Conservation (phyloP, 2,329 filamentous ascomycete genomes). For the Xylariaceae sp. region DNA sequence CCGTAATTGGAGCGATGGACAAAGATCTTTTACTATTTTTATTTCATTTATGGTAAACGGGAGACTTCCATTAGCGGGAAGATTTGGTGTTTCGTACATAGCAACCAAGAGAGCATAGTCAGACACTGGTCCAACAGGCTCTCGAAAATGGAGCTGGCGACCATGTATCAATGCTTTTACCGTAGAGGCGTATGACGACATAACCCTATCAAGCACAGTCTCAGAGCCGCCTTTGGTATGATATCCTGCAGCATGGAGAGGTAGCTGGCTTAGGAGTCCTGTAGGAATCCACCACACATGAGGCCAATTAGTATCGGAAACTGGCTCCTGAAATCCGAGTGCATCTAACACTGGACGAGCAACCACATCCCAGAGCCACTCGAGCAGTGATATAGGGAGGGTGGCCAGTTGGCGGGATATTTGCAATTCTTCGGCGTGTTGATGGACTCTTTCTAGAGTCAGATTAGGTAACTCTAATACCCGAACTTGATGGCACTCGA, state of each 20-base stretch:
- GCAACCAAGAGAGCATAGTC: neutral
- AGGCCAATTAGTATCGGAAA: constrained; percentile 24
- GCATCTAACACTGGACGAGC: neutral
- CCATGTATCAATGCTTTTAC: constrained; percentile 41
- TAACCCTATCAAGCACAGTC: constrained; percentile 42
- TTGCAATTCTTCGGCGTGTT: too few relatives aligned
- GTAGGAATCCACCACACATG: constrained; percentile 46
- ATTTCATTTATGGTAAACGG: neutral
- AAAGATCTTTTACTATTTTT: neutral
- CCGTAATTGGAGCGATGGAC: neutral
- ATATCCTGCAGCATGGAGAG: constrained; percentile 44
- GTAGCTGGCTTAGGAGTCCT: constrained; percentile 38
- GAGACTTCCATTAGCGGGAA: neutral
- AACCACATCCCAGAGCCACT: neutral
- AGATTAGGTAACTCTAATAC: constrained; percentile 14
- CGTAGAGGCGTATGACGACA: constrained; percentile 47
- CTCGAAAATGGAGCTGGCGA: neutral
- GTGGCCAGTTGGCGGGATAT: too few relatives aligned
- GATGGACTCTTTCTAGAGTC: neutral
- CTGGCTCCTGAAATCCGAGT: neutral
- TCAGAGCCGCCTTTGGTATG: constrained; percentile 31
- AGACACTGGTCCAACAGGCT: neutral
- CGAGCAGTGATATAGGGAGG: too few relatives aligned
- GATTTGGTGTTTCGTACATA: neutral
- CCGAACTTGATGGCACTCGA: constrained; percentile 18